phyloP scores from a whole-genome alignment of 371 early-diverging fungal genomes.

The Mucor circinelloides region DNA sequence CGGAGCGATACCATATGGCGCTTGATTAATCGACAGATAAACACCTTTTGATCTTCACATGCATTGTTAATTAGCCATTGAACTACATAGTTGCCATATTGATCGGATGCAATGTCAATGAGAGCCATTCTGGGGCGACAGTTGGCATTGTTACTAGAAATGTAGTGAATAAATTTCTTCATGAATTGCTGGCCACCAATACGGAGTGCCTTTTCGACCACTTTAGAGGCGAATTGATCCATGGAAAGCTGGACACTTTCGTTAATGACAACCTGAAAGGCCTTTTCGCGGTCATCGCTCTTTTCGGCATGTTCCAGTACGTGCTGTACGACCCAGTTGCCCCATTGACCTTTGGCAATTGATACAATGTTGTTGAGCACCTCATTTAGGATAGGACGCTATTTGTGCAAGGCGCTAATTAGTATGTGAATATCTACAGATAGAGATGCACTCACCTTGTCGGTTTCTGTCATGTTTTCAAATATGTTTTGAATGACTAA shows the following conservation, averaged over 20 bases:
- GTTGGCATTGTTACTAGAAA: slow-evolving; percentile 8
- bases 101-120: slow-evolving; percentile 67
- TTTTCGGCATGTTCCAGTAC: slow-evolving; percentile 88
- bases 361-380: slow-evolving; percentile 86
- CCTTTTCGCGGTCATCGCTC: slow-evolving; percentile 46
- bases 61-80: slow-evolving; percentile 63
- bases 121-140: slow-evolving; percentile 49
- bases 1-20: slow-evolving; percentile 73
- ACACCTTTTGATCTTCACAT: slow-evolving; percentile 61
- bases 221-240: slow-evolving; percentile 81
- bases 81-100: slow-evolving; percentile 90
- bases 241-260: slow-evolving; percentile 56
- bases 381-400: slow-evolving; percentile 85
- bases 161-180: slow-evolving; percentile 30
- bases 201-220: slow-evolving; percentile 76
- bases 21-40: slow-evolving; percentile 63
- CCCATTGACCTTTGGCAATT: slow-evolving; percentile 99
- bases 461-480: slow-evolving; percentile 66
- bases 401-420: not conserved
- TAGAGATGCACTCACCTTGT: slow-evolving; percentile 45
- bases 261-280: slow-evolving; percentile 55
- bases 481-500: slow-evolving; percentile 82
- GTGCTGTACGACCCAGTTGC: slow-evolving; percentile 98
- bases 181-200: slow-evolving; percentile 48
- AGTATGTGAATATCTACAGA: not conserved